Evolutionary conservation across 306 rosid genomes (phyloP), one percentile per base, ranked within the genome.

Genomic region (Prunus mongolica): DNA sequence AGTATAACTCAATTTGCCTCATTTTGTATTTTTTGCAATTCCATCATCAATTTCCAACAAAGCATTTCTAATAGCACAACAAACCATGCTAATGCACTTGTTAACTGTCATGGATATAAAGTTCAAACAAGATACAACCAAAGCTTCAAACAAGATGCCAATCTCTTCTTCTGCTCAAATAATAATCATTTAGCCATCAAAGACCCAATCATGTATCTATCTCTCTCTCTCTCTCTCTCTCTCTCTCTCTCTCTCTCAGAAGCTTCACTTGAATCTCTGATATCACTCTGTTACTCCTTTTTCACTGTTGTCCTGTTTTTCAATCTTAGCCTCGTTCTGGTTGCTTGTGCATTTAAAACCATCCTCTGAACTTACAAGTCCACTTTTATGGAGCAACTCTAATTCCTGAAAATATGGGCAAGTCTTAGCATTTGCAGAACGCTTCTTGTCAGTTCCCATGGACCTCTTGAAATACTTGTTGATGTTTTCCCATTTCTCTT

Each of bases 401-500:
- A 91, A 84, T 67, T 89, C 91, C 50, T 82, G 80, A 75, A 91
- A 91, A 82, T 90, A 89, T 6, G 86, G 89, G 74, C 96, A 88
- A 51, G 84, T 76, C 82, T 87, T 90, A 58, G 81, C 79, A 69
- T 86, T 88, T 8, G 69, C 72, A 54, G 71, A 77, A 75, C 80
- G 82, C 75, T 88, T 86, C 83, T 82, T 92, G 70, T 91, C 91
- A 11, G 80, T 85, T 60, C 78, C 90, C 8, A 75, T 60, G 3
- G 89, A 80, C 82, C 83, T 88, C 74, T 75, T 90, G 80, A 89
- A 90, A 69, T 95, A 89, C 86, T 89, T 92, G 85, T 89, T 92
- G 76, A 92, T 90, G 89, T 90, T 89, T 64, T 89, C 96, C 97
- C 97, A 92, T 82, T 92, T 92, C 82, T 95, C 94, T 83, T 83